Evolutionary conservation across 192 early-diverging fungal genomes (phyloP), one percentile per base, ranked within the genome.

Genomic region (Lobulomyces angularis): DNA sequence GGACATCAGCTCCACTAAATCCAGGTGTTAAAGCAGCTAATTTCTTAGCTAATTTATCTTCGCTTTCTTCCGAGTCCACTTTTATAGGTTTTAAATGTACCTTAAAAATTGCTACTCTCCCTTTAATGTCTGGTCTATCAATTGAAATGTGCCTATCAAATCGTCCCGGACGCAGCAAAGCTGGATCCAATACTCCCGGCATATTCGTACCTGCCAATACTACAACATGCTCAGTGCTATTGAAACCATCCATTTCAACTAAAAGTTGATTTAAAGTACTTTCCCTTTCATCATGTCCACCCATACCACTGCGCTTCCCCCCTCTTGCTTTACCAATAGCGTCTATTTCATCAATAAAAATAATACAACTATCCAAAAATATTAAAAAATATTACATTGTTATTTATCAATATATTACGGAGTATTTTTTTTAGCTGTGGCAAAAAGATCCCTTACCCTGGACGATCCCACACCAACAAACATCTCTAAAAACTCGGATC

Each of bases 261-360:
- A 98, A 61, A 20, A 96, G 65, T 66, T 98, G 94, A 65, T 98
- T 98, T 11, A 98, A 64, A 4, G 94, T 98, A 36, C 74, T 80
- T 61, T 98, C 94, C 17, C 94, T 82, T 69, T 98, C 94, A 54
- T 98, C 94, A 58, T 98, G 94, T 29, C 90, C 89, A 28, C 94
- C 94, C 51, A 84, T 64, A 50, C 81, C 72, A 11, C 81, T 84
- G 35, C 75, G 77, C 45, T 81, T 79, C 18, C 86, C 87, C n/a
- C n/a, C n/a, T 50, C 94, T 82, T 16, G 94, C 86, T 68, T 98
- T 98, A 33, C 94, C 94, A 42, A 98, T 96, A 12, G 94, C 94
- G 64, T 98, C 94, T 50, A 98, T 98, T 67, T 98, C 94, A 45
- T 98, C 94, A 18, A 98, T 90, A 68, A 98, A 98, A 53, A 98